Evolutionary conservation across 139 green algal genomes (phyloP), one percentile per base, ranked within the genome.

Genomic region (Dunaliella sp.): DNA sequence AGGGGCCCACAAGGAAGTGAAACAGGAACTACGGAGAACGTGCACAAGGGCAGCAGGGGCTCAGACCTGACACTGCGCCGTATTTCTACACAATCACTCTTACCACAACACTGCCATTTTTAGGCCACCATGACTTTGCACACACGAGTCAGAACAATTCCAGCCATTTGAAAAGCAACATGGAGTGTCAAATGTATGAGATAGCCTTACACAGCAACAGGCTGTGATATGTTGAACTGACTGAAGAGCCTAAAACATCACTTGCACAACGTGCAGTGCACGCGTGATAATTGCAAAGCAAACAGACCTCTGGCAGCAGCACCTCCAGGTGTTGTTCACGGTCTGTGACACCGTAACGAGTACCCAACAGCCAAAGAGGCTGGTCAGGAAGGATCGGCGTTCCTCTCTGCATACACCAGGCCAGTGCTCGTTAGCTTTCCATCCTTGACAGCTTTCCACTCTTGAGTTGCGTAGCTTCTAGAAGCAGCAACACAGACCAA

Each of bases 351-450:
- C 87, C 89, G 77, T 93, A 94, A 57, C 65, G 88, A 0, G 48
- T 81, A 38, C 91, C 92, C 78, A 95, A 72, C 32, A 95, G 74
- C 82, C 90, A 92, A 1, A 87, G 37, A 0, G 91, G 88, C 1
- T 88, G 35, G 1, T 87, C 38, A 65, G 48, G 48, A 7, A 65
- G 48, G 7, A 65, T 16, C 16, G 48, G 7, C 16, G 48, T 16
- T 26, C 48, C 7, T 16, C 48, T 16, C 48, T 65, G 48, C n/a
- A n/a, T n/a, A n/a, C 48, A 65, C 16, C 48, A 65, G 48, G 48
- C 48, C 16, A 65, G 48, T 26, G 48, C 48, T 16, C 48, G 16
- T 65, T n/a, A n/a, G n/a, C 7, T 65, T 65, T 65, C 16, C 48
- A 65, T 16, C 16, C 48, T 26, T 65, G 48, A 26, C 48, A 65